Conservation (phyloP, 257 asterid species). For the Solanum paucissectum region DNA sequence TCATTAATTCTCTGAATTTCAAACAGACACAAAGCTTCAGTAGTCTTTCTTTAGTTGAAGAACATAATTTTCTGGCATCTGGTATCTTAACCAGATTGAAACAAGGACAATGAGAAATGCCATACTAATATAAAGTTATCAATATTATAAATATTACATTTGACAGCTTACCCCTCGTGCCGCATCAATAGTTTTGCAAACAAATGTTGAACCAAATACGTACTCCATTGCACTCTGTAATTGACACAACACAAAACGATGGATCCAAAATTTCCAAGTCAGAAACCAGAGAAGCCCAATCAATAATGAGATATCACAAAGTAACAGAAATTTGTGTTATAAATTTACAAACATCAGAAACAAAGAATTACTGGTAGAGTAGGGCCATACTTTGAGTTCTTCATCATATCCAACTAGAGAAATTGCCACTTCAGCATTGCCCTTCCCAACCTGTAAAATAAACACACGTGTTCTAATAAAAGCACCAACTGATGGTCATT, state of each 20-base stretch:
- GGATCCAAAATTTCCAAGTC: neutral
- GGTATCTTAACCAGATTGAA: neutral
- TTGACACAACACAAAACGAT: slow-evolving; percentile 2
- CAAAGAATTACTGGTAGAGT: slow-evolving; percentile 1
- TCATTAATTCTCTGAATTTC: neutral
- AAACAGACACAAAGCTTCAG: neutral
- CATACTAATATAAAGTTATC: neutral
- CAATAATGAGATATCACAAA: neutral
- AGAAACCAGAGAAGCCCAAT: neutral
- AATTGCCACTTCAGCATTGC: slow-evolving; percentile 95
- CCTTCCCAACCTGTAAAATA: slow-evolving; percentile 74
- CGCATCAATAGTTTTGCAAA: slow-evolving; percentile 77
- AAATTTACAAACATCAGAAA: neutral
- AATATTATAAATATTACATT: neutral
- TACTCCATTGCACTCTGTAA: slow-evolving; percentile 93
- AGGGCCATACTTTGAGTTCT: slow-evolving; percentile 59
- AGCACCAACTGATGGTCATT: neutral
- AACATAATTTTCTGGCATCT: neutral
- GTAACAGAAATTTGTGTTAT: neutral
- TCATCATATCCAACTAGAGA: slow-evolving; percentile 81
- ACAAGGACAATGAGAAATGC: neutral
- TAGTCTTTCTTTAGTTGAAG: neutral
- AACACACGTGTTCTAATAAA: neutral
- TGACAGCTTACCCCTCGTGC: slow-evolving; percentile 64
- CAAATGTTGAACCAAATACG: slow-evolving; percentile 93